phyloP scores from a whole-genome alignment of 164 flowering plant genomes.

The Nymphaea thermarum region DNA sequence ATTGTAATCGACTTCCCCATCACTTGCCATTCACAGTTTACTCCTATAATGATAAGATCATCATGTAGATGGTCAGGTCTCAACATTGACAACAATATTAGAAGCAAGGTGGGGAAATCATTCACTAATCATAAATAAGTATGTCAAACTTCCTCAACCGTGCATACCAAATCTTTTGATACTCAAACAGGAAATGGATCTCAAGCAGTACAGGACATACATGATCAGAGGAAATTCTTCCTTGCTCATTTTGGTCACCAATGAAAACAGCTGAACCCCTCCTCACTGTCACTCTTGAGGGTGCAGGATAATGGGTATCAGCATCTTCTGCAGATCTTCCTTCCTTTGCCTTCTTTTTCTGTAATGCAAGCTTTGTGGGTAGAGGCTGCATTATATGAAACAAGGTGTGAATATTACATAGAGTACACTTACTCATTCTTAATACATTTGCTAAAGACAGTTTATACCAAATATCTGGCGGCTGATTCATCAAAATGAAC shows the following conservation, averaged over 20 bases:
- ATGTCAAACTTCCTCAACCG: neutral
- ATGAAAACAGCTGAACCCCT: conserved; percentile 38
- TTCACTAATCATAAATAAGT: neutral
- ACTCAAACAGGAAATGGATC: neutral
- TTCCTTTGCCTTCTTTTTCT: conserved; percentile 79
- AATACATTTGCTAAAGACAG: neutral
- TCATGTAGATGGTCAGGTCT: no score
- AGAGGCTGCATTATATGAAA: conserved; percentile 61
- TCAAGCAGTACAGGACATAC: neutral
- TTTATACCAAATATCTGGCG: conserved; percentile 74
- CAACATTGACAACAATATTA: neutral
- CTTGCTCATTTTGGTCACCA: conserved; percentile 42
- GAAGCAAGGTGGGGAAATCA: neutral
- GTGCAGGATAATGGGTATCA: conserved; percentile 68
- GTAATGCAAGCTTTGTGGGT: conserved; percentile 67
- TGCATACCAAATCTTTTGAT: neutral
- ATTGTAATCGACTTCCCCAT: neutral
- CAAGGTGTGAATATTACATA: neutral
- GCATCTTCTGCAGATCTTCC: conserved; percentile 65
- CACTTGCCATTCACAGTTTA: neutral
- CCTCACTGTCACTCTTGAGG: conserved; percentile 70
- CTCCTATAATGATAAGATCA: neutral
- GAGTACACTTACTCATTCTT: neutral
- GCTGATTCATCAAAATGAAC: conserved; percentile 64
- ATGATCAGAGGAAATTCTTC: conserved; percentile 19